These are phyloP conservation scores for Przewalskia tangutica DNA, from an alignment of 257 asterid species.

Conservation along the genomic window DNA sequence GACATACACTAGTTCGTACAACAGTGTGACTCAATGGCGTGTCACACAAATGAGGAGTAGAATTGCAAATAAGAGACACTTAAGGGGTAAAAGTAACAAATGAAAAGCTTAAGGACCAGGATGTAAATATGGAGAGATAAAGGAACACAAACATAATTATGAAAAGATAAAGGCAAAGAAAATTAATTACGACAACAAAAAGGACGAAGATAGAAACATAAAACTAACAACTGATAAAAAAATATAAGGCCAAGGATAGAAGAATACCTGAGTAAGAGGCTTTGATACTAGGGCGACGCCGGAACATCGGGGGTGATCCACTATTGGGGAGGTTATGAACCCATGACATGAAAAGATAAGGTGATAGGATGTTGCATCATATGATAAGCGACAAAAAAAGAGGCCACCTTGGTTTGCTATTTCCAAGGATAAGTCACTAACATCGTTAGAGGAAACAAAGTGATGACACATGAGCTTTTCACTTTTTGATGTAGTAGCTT, in stretches of 20 bases:
- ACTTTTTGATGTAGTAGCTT: neutral
- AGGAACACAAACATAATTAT: neutral
- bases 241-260: neutral
- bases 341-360: neutral
- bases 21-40: neutral
- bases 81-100: neutral
- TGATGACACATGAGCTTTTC: neutral
- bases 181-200: neutral
- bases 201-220: neutral
- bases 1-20: neutral
- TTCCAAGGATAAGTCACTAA: neutral
- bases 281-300: neutral
- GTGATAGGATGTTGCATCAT: neutral
- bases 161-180: neutral
- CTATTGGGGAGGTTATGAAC: neutral
- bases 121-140: neutral
- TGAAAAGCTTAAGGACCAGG: neutral
- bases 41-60: neutral
- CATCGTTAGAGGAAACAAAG: neutral
- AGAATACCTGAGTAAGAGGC: neutral
- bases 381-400: neutral
- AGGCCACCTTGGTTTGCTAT: neutral
- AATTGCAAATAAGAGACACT: neutral
- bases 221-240: neutral
- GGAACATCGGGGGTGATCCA: neutral